Evolutionary conservation across 768 basidiomycete genomes (phyloP), one percentile per base, ranked within the genome.

Genomic region (Kwoniella bestiolae): DNA sequence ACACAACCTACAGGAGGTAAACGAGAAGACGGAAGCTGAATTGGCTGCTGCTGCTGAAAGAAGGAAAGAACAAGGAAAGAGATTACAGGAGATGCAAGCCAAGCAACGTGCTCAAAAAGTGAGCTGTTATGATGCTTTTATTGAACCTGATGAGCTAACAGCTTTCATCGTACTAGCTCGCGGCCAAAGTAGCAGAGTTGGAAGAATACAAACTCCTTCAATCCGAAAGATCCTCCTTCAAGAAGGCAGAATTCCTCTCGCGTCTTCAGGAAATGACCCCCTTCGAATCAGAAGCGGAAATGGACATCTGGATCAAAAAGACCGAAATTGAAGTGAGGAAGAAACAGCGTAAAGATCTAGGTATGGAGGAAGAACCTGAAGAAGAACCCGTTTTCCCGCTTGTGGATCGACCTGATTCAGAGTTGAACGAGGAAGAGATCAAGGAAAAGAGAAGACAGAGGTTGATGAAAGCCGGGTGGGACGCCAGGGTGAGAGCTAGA

Each of bases 401-500:
- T 2, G 84, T 95, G n/a, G 92, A 96, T 73, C 84, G 90, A 2
- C 93, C 94, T 0, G 96, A 99, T 80, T 88, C 86, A 5, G 90
- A 95, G 64, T 89, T 94, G 68, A 91, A 92, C 72, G 94, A 98
- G 75, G 94, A 95, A 44, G 86, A 88, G 26, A 78, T 97, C 35
- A 97, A 91, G 79, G 96, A 99, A 81, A 99, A 98, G 83, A 89
- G 88, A 75, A 91, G 90, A 74, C 96, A 99, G 79, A 90, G 88
- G 70, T 84, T 98, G 32, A 83, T 94, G 83, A 98, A 96, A 80
- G 92, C 94, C 0, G 92, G 91, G 0, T 94, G 89, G 79, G 95
- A 98, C 63, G 92, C 94, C 0, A 89, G 96, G 23, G 86, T 88
- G 34, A 88, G 92, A 1, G 87, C 87, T 0, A 86, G 90, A 71